Conservation (phyloP, 106 monocot species). For the Apostasia ramifera region DNA sequence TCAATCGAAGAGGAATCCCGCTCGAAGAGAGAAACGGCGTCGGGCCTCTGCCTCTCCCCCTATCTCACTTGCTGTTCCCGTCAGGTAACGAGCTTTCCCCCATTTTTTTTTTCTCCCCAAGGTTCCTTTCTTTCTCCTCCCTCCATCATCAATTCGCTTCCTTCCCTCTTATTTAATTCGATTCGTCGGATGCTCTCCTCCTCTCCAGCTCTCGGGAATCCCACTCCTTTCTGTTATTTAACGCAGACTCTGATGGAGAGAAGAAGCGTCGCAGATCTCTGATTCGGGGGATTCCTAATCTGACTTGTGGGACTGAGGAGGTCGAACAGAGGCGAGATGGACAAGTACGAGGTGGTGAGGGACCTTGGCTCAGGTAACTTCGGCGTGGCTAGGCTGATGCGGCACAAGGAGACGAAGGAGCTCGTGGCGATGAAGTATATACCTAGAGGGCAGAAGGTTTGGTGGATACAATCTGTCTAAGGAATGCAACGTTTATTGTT, state of each 20-base stretch:
- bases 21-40: no score
- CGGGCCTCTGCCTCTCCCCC: no score
- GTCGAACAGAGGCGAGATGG: slow-evolving; percentile 22
- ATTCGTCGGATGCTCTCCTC: not conserved
- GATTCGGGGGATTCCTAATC: not conserved
- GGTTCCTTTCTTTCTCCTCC: not conserved
- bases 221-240: not conserved
- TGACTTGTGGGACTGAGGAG: not conserved
- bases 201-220: not conserved
- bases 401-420: slow-evolving; percentile 92
- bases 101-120: not conserved
- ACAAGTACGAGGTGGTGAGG: slow-evolving; percentile 63
- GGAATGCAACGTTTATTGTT: no score
- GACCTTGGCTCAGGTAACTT: slow-evolving; percentile 88
- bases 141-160: not conserved
- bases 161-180: not conserved
- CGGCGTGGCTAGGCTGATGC: slow-evolving; percentile 86
- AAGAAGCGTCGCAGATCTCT: not conserved
- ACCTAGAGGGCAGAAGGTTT: slow-evolving; percentile 29
- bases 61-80: not conserved
- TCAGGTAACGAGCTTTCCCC: not conserved
- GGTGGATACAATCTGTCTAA: not conserved
- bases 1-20: no score
- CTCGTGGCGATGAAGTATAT: slow-evolving; percentile 99
- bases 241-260: not conserved